Evolutionary conservation across 2,329 filamentous ascomycete genomes (phyloP), one percentile per base, ranked within the genome.

Genomic region (Beauveria asiatica): DNA sequence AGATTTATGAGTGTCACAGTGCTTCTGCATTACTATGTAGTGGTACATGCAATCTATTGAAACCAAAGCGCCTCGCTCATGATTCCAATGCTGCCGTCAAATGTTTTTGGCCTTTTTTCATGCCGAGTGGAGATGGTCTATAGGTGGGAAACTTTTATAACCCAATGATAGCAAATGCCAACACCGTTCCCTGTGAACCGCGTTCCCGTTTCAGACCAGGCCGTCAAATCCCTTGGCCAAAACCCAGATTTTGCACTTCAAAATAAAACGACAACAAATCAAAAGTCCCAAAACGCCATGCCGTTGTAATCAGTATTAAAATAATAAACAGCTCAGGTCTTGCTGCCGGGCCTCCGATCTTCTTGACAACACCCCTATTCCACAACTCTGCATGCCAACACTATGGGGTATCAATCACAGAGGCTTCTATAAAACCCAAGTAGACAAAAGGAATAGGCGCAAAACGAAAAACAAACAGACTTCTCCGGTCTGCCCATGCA

Each of bases 111-210:
- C 65, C 68, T 69, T 70, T 65, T 66, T 67, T 69, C 64, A 73
- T 76, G 72, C 70, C 72, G 75, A 80, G 78, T 77, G 75, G 78
- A 78, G 78, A 77, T 77, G 74, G 71, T 79, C 75, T 79, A 78
- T 75, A 64, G 67, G 65, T 42, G 39, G 51, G 51, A 42, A 16
- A 44, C 48, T 59, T 53, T 60, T 53, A 46, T 48, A 48, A 53
- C 49, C 57, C 50, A 27, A 21, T 23, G 30, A 54, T 41, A 21
- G 21, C 16, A 33, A 25, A 58, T 49, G 44, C 46, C 37, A 44
- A 50, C 21, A 30, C 56, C 56, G 17, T 37, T n/a, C 8, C 23
- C 25, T 16, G 21, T 50, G 8, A 42, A 21, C 25, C 37, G 33
- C 21, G 46, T 44, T 30, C 37, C 33, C n/a, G 23, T 42, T 25